phyloP scores from a whole-genome alignment of 257 asterid genomes.

The Solanum tacnaense region DNA sequence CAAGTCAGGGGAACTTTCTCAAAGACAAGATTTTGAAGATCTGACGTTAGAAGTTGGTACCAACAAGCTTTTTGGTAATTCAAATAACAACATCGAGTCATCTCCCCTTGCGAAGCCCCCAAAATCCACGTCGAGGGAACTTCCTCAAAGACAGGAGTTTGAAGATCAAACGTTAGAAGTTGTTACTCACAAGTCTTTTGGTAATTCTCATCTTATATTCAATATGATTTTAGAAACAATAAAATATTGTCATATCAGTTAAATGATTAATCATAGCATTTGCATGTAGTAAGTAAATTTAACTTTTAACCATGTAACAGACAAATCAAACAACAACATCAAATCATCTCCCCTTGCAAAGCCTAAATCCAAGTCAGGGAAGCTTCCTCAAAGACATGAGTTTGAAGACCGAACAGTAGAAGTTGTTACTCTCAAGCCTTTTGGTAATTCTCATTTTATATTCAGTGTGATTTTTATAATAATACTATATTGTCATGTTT shows the following conservation, averaged over 20 bases:
- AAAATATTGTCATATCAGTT: too few species aligned
- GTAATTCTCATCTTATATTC: neutral
- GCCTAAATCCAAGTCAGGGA: neutral
- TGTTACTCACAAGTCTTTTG: neutral
- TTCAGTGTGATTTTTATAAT: neutral
- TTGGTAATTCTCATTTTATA: neutral
- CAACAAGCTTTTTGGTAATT: neutral
- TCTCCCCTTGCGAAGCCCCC: neutral
- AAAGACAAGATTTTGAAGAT: neutral
- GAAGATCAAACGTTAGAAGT: neutral
- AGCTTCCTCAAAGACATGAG: neutral
- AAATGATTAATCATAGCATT: neutral
- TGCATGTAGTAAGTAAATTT: neutral
- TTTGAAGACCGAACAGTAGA: neutral
- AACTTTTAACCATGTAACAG: neutral
- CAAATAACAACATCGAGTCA: neutral
- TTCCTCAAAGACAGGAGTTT: neutral
- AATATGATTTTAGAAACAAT: neutral
- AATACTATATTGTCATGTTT: neutral
- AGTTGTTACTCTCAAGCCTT: neutral
- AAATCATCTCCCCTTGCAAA: neutral
- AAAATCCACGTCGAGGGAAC: neutral
- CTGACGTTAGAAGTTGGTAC: too few species aligned
- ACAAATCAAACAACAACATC: neutral
- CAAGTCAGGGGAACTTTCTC: neutral